phyloP scores from a whole-genome alignment of 768 basidiomycete genomes.

The Naganishia randhawae region DNA sequence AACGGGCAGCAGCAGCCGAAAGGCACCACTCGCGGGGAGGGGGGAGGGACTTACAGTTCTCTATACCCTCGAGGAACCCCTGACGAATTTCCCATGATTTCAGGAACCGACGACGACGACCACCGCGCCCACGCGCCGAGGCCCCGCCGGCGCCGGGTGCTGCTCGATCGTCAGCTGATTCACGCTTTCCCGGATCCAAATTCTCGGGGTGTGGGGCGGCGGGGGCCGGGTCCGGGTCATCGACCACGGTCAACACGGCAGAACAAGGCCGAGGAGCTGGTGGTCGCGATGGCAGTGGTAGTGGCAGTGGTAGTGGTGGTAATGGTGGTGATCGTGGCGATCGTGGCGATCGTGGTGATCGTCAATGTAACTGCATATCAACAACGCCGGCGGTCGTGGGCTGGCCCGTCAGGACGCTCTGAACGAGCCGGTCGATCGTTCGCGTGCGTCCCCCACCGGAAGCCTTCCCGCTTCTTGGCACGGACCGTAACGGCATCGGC shows the following conservation, averaged over 20 bases:
- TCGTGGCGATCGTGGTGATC: background rate
- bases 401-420: background rate
- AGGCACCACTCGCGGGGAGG: background rate
- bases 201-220: background rate
- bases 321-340: background rate
- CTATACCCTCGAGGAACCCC: conserved; percentile 27
- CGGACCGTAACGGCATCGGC: no score
- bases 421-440: conserved; percentile 9
- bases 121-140: no score
- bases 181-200: background rate
- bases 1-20: background rate
- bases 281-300: no score
- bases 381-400: background rate
- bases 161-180: background rate
- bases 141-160: background rate
- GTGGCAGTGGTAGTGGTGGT: no score
- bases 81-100: conserved; percentile 23
- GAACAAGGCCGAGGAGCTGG: no score
- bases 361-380: background rate
- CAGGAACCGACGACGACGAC: conserved; percentile 12
- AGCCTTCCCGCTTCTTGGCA: no score
- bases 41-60: conserved; percentile 38
- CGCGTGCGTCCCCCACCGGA: conserved; percentile 9
- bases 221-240: no score
- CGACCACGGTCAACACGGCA: no score